These are phyloP conservation scores for Trypanosoma caninum DNA, from an alignment of 208 protist genomes.

Conservation along the genomic window DNA sequence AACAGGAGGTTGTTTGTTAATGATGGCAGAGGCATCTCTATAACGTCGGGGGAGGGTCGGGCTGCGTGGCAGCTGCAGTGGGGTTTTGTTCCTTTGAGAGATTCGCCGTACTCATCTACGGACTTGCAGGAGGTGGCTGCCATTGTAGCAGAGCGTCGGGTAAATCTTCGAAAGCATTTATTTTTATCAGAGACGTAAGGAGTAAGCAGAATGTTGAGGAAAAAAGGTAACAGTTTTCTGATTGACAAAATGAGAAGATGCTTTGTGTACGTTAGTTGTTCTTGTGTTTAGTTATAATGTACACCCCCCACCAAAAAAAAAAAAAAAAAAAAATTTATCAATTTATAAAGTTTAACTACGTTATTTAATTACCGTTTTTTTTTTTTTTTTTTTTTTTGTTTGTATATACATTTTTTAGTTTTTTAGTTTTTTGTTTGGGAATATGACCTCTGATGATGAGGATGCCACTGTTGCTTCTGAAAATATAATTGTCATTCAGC, in stretches of 20 bases:
- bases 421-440: background rate
- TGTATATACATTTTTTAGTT: background rate
- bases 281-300: no score
- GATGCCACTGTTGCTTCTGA: background rate
- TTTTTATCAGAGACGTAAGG: conserved; percentile 18
- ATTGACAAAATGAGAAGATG: background rate
- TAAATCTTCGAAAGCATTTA: conserved; percentile 38
- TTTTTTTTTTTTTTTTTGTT: background rate
- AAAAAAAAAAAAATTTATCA: background rate
- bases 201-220: conserved; percentile 2
- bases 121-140: conserved; percentile 69
- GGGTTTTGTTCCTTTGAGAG: conserved; percentile 69
- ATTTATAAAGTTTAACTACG: conserved; percentile 8
- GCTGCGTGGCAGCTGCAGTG: conserved; percentile 73
- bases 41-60: conserved; percentile 46
- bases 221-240: conserved; percentile 1
- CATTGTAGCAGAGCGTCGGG: conserved; percentile 70
- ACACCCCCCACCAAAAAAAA: background rate
- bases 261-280: no score
- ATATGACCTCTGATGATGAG: background rate
- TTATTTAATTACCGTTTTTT: background rate
- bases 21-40: conserved; percentile 17
- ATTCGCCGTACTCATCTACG: conserved; percentile 53
- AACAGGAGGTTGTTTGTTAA: background rate
- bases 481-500: background rate